Percentiles rank a stretch among this genome's conserved stretches.
phyloP scores from a whole-genome alignment of 352 stramenopile species.

The Plasmopara muralis region DNA sequence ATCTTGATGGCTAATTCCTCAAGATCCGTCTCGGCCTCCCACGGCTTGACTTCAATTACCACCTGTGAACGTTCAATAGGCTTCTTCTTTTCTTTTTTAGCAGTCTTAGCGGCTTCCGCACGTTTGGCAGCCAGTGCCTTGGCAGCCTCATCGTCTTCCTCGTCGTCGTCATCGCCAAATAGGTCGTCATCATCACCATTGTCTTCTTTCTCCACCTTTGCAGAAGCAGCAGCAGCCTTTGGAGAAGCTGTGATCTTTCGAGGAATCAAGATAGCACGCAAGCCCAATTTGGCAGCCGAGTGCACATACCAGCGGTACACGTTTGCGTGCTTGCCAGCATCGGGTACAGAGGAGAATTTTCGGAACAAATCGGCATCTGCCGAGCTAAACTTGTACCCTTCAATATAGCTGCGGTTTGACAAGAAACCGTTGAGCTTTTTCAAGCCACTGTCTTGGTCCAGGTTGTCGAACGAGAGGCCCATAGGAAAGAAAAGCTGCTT shows the following conservation, averaged over 20 bases:
- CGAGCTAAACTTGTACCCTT: conserved; percentile 63
- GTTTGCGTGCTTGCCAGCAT: conserved; percentile 50
- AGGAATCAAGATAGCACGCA: conserved; percentile 33
- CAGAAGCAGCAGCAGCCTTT: conserved; percentile 25
- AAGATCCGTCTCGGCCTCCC: conserved; percentile 73
- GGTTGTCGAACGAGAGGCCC: conserved; percentile 55
- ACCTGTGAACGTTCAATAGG: conserved; percentile 53
- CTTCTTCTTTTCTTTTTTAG: conserved; percentile 68
- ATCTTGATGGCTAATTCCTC: conserved; percentile 67
- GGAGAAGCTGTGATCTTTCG: conserved; percentile 19
- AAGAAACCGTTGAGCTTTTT: conserved; percentile 84
- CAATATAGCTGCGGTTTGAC: conserved; percentile 67
- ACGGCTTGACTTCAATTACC: conserved; percentile 64
- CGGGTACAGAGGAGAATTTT: conserved; percentile 34
- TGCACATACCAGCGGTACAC: conserved; percentile 72
- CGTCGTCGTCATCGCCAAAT: conserved; percentile 54
- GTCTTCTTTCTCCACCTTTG: conserved; percentile 30
- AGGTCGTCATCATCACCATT: conserved; percentile 60
- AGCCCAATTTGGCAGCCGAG: conserved; percentile 46
- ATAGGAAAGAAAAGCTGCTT: conserved; percentile 19
- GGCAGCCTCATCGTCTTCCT: conserved; percentile 47
- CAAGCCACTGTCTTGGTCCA: conserved; percentile 50
- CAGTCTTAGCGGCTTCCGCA: conserved; percentile 41
- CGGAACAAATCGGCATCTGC: conserved; percentile 57
- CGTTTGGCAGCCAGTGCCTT: conserved; percentile 46